Conservation (phyloP, 2,329 filamentous ascomycete genomes). For the Clonostachys rhizophaga region DNA sequence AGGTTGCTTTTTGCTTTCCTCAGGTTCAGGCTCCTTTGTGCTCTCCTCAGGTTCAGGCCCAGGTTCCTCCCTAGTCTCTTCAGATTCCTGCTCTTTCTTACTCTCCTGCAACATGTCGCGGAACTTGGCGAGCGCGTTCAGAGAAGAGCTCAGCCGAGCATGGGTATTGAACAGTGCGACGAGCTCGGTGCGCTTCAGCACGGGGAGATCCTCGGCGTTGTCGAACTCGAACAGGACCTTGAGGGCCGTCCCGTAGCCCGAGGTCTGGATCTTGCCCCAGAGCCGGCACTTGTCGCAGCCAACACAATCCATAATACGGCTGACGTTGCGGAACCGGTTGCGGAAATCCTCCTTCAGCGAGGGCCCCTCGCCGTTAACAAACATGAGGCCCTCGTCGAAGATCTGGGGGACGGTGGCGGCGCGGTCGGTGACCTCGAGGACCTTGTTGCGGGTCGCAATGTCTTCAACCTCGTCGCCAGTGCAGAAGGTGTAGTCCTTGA, state of each 20-base stretch:
- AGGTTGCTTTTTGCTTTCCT: too few species aligned
- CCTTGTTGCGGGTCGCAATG: constrained; percentile 71
- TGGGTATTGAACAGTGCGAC: constrained; percentile 95
- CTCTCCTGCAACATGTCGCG: constrained; percentile 36
- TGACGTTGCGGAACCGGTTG: constrained; percentile 95
- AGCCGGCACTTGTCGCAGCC: constrained; percentile 98
- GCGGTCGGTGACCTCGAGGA: constrained; percentile 68
- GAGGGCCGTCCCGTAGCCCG: constrained; percentile 88
- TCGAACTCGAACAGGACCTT: constrained; percentile 97
- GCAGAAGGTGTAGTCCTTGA: constrained; percentile 87
- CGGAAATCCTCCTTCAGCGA: constrained; percentile 95
- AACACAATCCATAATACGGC: constrained; percentile 95
- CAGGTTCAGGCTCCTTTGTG: not conserved
- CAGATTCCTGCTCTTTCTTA: not conserved
- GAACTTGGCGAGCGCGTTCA: constrained; percentile 74
- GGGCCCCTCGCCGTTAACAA: constrained; percentile 70
- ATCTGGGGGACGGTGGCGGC: constrained; percentile 72
- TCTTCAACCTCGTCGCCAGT: constrained; percentile 81
- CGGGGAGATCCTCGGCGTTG: constrained; percentile 58
- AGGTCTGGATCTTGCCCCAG: constrained; percentile 96
- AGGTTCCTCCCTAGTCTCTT: not conserved
- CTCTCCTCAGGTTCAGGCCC: not conserved
- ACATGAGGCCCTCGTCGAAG: constrained; percentile 95
- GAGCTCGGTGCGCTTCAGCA: constrained; percentile 82
- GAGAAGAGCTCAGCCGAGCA: constrained; percentile 76